Conservation (phyloP, 148 eudicot genomes). For the Bassia scoparia region DNA sequence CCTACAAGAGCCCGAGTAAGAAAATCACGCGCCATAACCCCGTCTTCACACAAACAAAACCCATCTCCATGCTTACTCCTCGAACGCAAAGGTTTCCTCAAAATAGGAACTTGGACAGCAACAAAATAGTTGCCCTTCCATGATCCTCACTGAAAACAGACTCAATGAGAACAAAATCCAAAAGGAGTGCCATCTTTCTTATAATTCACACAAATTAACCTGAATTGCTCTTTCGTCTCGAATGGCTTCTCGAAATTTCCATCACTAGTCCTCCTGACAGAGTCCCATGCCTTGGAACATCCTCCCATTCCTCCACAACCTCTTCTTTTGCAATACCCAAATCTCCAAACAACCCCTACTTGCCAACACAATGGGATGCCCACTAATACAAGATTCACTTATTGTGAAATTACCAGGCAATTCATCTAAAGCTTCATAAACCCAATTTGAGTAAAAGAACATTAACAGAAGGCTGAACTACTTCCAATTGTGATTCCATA, state of each 20-base stretch:
- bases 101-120: slow-evolving; percentile 79
- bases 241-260: slow-evolving; percentile 84
- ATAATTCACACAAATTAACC: slow-evolving; percentile 69
- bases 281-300: slow-evolving; percentile 81
- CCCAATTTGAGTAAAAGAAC: slow-evolving; percentile 59
- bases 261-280: slow-evolving; percentile 60
- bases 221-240: slow-evolving; percentile 63
- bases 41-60: slow-evolving; percentile 36
- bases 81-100: slow-evolving; percentile 35
- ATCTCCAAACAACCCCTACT: slow-evolving; percentile 74
- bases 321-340: slow-evolving; percentile 66
- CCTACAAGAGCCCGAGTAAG: slow-evolving; percentile 56
- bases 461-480: slow-evolving; percentile 51
- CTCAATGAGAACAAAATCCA: slow-evolving; percentile 86
- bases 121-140: slow-evolving; percentile 72
- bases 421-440: slow-evolving; percentile 67
- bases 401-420: slow-evolving; percentile 63
- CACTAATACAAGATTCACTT: slow-evolving; percentile 73
- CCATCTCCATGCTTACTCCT: slow-evolving; percentile 36
- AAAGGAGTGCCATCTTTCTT: slow-evolving; percentile 73
- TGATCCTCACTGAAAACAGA: slow-evolving; percentile 68
- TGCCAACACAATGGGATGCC: slow-evolving; percentile 84
- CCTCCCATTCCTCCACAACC: slow-evolving; percentile 82
- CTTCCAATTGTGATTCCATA: slow-evolving; percentile 66
- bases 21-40: slow-evolving; percentile 32